Evolutionary conservation across 192 early-diverging fungal species (phyloP).

Genomic region (Coemansia furcata): DNA sequence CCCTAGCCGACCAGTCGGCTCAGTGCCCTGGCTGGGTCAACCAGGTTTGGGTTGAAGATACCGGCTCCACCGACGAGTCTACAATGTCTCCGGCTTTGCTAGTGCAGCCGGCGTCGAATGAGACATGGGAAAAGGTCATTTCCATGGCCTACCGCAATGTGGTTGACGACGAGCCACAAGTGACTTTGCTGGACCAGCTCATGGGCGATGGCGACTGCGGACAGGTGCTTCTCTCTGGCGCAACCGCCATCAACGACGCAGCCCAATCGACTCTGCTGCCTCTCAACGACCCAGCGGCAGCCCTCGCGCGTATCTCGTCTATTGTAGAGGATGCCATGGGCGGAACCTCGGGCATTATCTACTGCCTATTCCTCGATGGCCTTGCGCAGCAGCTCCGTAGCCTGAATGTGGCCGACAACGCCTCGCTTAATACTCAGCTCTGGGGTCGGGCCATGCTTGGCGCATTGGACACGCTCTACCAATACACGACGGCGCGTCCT

Average conservation of each 20-base stretch:
- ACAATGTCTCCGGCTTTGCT: conserved; percentile 17
- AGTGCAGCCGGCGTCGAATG: conserved; percentile 40
- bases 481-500: conserved; percentile 67
- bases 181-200: conserved; percentile 70
- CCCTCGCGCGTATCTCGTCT: conserved; percentile 60
- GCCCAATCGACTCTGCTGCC: conserved; percentile 41
- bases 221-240: conserved; percentile 64
- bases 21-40: conserved; percentile 66
- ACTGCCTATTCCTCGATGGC: conserved; percentile 72
- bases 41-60: conserved; percentile 35
- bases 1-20: conserved; percentile 58
- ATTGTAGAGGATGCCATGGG: conserved; percentile 75
- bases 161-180: conserved; percentile 54
- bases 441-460: conserved; percentile 57
- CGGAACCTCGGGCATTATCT: conserved; percentile 74
- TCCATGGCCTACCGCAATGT: conserved; percentile 49
- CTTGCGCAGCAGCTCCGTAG: conserved; percentile 55
- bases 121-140: conserved; percentile 55
- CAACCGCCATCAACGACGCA: conserved; percentile 58
- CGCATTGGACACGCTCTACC: conserved; percentile 59
- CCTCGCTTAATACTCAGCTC: conserved; percentile 25
- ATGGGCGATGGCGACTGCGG: conserved; percentile 88
- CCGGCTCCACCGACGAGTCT: conserved; percentile 43
- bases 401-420: conserved; percentile 16
- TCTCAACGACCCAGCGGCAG: conserved; percentile 55